Base-by-base conservation (phyloP, 768 basidiomycete genomes). In the Sporobolomyces pararoseus region DNA sequence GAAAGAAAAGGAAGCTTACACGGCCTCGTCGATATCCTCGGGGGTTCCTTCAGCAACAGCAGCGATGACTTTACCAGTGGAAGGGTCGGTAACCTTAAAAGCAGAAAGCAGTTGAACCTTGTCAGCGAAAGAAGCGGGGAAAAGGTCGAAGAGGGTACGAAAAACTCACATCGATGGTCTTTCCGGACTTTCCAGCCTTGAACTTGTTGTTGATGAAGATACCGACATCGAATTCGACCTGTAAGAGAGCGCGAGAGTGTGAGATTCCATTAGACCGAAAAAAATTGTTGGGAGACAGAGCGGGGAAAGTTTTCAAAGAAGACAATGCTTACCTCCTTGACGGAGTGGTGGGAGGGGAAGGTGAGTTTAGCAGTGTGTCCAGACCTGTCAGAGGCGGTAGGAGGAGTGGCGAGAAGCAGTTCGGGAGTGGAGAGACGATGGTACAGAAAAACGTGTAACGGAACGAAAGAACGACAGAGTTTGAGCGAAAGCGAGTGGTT, bases 181-280 rank as follows among this genome's bases (percentile, higher is more conserved):
- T 83, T 2, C 80, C 79, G 9, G 84, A 80, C 25, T 82, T 81
- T 25, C 86, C 85, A 42, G 86, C 85, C 19, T 84, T 80, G 75
- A 84, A 91, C 78, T 89, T 77, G 72, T 86, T 86, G 75, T 85
- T 82, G 77, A 91, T 89, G 82, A 86, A 90, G 64, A 90, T 75
- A 35, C 89, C 88, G 4, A 88, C 88, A 74, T 81, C 80, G 70
- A 89, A 51, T 7, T 42, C 34, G 31, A 32, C 59, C 59, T 61
- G 46, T n/a, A n/a, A n/a, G n/a, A n/a, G n/a, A n/a, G n/a, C n/a
- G n/a, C n/a, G n/a, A n/a, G n/a, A n/a, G n/a, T n/a, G n/a, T n/a
- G n/a, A n/a, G n/a, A n/a, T n/a, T n/a, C n/a, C n/a, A n/a, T n/a
- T n/a, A n/a, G n/a, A n/a, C n/a, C n/a, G n/a, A n/a, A n/a, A n/a